Evolutionary conservation across 805 yeast genomes (phyloP).

Genomic region (Saturnispora halmiae): DNA sequence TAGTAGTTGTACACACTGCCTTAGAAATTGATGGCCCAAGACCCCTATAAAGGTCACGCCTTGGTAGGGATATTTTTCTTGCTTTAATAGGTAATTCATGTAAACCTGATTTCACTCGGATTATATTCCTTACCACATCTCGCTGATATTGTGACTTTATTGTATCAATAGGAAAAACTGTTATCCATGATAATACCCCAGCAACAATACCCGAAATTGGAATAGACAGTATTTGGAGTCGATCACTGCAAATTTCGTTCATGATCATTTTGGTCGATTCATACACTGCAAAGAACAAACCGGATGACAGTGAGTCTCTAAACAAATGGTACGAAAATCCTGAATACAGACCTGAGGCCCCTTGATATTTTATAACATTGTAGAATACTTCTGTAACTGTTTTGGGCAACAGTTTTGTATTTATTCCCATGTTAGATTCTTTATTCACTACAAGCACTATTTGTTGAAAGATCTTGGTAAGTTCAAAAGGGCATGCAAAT

Average conservation of each 20-base stretch:
- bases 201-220: conserved; percentile 72
- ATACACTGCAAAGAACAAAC: conserved; percentile 64
- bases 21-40: conserved; percentile 66
- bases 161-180: conserved; percentile 76
- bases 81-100: conserved; percentile 31
- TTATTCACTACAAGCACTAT: conserved; percentile 42
- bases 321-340: conserved; percentile 61
- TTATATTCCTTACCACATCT: conserved; percentile 61
- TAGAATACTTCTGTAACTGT: conserved; percentile 36
- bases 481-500: conserved; percentile 78
- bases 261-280: conserved; percentile 53
- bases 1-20: conserved; percentile 64
- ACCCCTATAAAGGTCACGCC: conserved; percentile 59
- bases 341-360: conserved; percentile 57
- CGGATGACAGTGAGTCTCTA: conserved; percentile 66
- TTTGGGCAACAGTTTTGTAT: conserved; percentile 24
- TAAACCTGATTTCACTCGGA: conserved; percentile 41
- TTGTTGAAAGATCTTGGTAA: conserved; percentile 75
- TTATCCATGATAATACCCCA: conserved; percentile 66
- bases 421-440: conserved; percentile 15
- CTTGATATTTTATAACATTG: conserved; percentile 50
- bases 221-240: conserved; percentile 34
- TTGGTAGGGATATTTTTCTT: conserved; percentile 32
- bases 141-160: conserved; percentile 67
- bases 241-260: conserved; percentile 24